These are phyloP conservation scores for Fusarium globosum DNA, from an alignment of 2,329 filamentous ascomycete genomes.

Conservation along the genomic window DNA sequence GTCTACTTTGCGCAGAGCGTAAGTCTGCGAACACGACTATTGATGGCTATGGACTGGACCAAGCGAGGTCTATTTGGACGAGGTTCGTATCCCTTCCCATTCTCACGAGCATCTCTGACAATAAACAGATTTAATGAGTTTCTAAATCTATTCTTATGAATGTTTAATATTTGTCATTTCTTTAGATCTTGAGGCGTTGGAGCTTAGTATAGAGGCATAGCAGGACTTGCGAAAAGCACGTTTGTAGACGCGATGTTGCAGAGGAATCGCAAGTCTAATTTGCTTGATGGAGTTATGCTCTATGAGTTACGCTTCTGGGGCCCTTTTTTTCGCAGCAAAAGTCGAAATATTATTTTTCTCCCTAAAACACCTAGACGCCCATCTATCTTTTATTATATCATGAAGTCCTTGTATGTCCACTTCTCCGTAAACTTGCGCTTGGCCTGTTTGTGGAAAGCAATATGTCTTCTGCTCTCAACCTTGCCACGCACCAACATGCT, in stretches of 20 bases:
- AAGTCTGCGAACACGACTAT: slow-evolving; percentile 85
- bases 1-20: slow-evolving; percentile 99
- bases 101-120: slow-evolving; percentile 15
- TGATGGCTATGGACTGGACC: slow-evolving; percentile 99
- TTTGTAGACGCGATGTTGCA: slow-evolving; percentile 1
- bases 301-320: neutral
- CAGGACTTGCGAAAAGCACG: slow-evolving; percentile 9
- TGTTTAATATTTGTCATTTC: neutral
- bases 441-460: slow-evolving; percentile 84
- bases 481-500: slow-evolving; percentile 90
- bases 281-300: neutral
- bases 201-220: slow-evolving; percentile 7
- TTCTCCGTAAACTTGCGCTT: slow-evolving; percentile 90
- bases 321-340: slow-evolving; percentile 16
- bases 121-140: slow-evolving; percentile 63
- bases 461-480: slow-evolving; percentile 82
- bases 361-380: slow-evolving; percentile 27
- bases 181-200: slow-evolving; percentile 24
- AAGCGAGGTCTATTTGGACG: slow-evolving; percentile 95
- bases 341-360: slow-evolving; percentile 34
- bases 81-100: slow-evolving; percentile 69
- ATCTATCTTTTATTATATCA: slow-evolving; percentile 42
- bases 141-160: slow-evolving; percentile 48
- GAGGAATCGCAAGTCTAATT: neutral
- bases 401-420: slow-evolving; percentile 97